Evolutionary conservation across 139 green algal species (phyloP), one percentile per base, ranked within the genome.

Genomic region (Penium margaritaceum): DNA sequence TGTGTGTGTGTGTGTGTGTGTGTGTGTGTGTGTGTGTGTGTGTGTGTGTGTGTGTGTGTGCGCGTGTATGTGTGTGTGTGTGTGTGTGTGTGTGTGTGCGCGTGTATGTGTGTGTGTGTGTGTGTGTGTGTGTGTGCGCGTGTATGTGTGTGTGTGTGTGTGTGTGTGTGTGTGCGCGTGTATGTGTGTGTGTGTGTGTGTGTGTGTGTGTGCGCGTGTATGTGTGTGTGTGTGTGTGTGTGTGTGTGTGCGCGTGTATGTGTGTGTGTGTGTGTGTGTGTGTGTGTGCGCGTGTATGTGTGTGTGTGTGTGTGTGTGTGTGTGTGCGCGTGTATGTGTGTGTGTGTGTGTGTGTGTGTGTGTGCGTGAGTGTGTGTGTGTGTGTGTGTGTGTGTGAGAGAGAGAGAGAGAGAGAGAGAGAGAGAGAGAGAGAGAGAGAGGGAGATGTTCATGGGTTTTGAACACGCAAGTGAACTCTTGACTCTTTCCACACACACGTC

Each of bases 1-100:
- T 51, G 41, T 51, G 41, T 51, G 41, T 51, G 41, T 51, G 41
- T 51, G 41, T 51, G 41, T 51, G 41, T 51, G 41, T 51, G 41
- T 51, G 41, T 51, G 41, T 51, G 41, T 51, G 41, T 51, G 41
- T 51, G 41, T 51, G 41, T 51, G 41, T 51, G 41, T 51, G 41
- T 51, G 41, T 51, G 41, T 51, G 41, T 51, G 41, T 51, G 41
- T 51, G 41, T 51, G 41, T 51, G 41, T 51, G 41, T 51, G 41
- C 14, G 41, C 14, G 41, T 51, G 41, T 51, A 14, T 51, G 41
- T 51, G 41, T 51, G 41, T 51, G 41, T 51, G 41, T 51, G 41
- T 51, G 41, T 51, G 41, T 51, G 41, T 51, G 41, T 51, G 41
- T 51, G 41, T 51, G 41, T 51, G 41, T 51, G 41, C 14, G 41